These are phyloP conservation scores for Boletus subparvulus DNA, from an alignment of 768 basidiomycete genomes.

Conservation along the genomic window DNA sequence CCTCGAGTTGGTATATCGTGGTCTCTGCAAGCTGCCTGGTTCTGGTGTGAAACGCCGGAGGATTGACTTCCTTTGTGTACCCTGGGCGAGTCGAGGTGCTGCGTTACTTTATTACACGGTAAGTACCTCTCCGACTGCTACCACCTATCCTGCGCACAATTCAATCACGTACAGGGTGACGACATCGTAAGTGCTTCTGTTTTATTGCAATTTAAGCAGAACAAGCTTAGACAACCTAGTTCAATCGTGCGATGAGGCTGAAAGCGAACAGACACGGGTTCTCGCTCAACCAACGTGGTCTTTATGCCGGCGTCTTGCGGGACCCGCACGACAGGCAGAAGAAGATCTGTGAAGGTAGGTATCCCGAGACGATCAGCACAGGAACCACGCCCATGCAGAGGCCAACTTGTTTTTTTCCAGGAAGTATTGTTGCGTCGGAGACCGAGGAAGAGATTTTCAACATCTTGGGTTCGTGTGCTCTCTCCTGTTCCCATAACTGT, in stretches of 20 bases:
- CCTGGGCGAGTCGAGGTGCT: conserved; percentile 76
- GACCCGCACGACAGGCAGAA: conserved; percentile 61
- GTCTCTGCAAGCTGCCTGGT: conserved; percentile 63
- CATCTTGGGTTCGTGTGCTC: conserved; percentile 50
- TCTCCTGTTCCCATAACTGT: no score
- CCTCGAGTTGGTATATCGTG: conserved; percentile 79
- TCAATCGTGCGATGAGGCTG: conserved; percentile 84
- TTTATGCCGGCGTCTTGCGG: conserved; percentile 71
- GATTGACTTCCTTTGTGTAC: conserved; percentile 84
- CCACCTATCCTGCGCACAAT: neutral
- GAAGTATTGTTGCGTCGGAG: conserved; percentile 70
- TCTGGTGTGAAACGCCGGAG: conserved; percentile 54
- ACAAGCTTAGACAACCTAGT: conserved; percentile 43
- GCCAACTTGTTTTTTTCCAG: conserved; percentile 34
- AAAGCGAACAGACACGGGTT: conserved; percentile 82
- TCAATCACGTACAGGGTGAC: conserved; percentile 58
- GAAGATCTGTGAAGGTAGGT: conserved; percentile 57
- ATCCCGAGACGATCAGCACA: neutral
- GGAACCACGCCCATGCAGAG: neutral
- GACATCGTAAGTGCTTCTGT: conserved; percentile 64
- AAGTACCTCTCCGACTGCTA: conserved; percentile 21
- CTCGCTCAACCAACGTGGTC: conserved; percentile 84
- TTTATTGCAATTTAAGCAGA: neutral
- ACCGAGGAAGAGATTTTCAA: conserved; percentile 87
- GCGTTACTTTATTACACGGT: conserved; percentile 93